Base-by-base conservation (phyloP, 1,284 basidiomycete species). In the Sporisorium graminicola region DNA sequence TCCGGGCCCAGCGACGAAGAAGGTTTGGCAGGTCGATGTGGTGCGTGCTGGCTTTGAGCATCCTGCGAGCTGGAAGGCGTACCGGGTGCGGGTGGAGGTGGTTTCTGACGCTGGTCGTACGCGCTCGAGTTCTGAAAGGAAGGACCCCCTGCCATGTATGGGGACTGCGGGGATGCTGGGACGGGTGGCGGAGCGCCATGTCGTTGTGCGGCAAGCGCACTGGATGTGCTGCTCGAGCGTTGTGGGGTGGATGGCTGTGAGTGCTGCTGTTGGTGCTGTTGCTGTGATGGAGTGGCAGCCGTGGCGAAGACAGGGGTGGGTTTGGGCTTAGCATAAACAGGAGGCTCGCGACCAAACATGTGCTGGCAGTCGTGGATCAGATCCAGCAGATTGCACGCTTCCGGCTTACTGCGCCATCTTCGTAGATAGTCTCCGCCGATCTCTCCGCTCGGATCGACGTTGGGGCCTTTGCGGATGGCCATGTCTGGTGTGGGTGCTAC, bases 401-500 rank as follows among this genome's bases (percentile, higher is more conserved):
- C 94, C 83, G 90, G 90, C 86, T 95, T 94, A 79, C 89, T 88
- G 72, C 89, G 88, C 96, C 97, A 98, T 64, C 90, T 87, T 37
- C 88, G 88, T 42, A 92, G 85, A 85, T 95, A 95, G 42, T 90
- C 89, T 49, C 90, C 87, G 43, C 86, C 86, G 79, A 93, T 75
- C 89, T 88, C 10, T n/a, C 97, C 97, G 82, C 93, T 94, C 52
- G 92, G 90, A 80, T 98, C 94, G 73, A 98, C 89, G 78, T 90
- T 88, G 53, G 88, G 89, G 14, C 92, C 90, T 27, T 92, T 89
- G 72, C 91, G 91, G 75, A 99, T 90, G 65, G 95, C 91, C 92
- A 99, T 95, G 79, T 93, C 92, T 55, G 88, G 89, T 0, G 94
- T 98, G n/a, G 97, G 96, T 13, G 94, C 92, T 71, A 99, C 95